These are phyloP conservation scores for Oryza glaberrima DNA, from an alignment of 176 grass and related monocot genomes.

Conservation along the genomic window DNA sequence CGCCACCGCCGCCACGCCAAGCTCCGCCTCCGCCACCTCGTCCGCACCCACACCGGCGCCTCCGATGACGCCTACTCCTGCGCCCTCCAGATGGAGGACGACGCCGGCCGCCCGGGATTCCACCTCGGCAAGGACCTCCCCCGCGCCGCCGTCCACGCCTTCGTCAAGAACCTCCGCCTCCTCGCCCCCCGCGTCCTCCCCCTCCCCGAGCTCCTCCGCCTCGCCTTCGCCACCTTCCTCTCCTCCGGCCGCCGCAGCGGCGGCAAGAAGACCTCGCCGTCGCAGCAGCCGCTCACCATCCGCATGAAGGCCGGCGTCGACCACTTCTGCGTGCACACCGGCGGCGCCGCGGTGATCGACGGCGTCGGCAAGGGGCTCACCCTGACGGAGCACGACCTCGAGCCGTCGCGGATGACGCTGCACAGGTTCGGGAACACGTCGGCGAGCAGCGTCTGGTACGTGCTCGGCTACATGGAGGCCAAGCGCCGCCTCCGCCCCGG, in stretches of 20 bases:
- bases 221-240: conserved; percentile 37
- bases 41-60: conserved; percentile 83
- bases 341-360: conserved; percentile 81
- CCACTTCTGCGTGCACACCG: conserved; percentile 91
- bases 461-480: conserved; percentile 89
- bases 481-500: conserved; percentile 56
- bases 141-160: conserved; percentile 65
- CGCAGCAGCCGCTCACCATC: conserved; percentile 31
- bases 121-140: conserved; percentile 87
- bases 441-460: conserved; percentile 94
- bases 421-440: conserved; percentile 97
- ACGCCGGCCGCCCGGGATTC: conserved; percentile 65
- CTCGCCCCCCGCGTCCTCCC: conserved; percentile 70
- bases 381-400: conserved; percentile 67
- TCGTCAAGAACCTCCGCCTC: conserved; percentile 77
- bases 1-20: conserved; percentile 38
- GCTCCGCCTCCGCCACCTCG: conserved; percentile 66
- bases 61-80: conserved; percentile 80
- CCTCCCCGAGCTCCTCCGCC: conserved; percentile 58
- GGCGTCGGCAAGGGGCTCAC: conserved; percentile 70
- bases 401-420: conserved; percentile 86
- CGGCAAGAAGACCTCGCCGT: neutral
- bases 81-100: conserved; percentile 86
- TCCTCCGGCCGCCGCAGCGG: neutral
- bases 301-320: conserved; percentile 68